Evolutionary conservation across 2,329 filamentous ascomycete genomes (phyloP).

Genomic region (Penicillium sumatraense): DNA sequence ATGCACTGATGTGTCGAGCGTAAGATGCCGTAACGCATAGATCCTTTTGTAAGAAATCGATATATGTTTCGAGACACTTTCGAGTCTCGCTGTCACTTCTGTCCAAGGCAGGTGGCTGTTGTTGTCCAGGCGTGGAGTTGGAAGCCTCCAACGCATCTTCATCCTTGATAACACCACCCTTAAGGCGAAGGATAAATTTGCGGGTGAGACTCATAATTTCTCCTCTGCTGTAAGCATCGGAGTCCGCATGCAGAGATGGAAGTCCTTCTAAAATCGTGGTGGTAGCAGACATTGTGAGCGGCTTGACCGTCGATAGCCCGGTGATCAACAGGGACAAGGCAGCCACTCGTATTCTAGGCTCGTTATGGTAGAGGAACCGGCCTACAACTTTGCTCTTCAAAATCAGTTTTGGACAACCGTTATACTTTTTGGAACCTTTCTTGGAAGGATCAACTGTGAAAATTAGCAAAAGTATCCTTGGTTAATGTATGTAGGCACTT

Average conservation of each 20-base stretch:
- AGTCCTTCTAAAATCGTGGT: conserved; percentile 68
- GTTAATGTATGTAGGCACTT: conserved; percentile 23
- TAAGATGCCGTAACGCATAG: conserved; percentile 83
- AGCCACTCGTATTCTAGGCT: conserved; percentile 72
- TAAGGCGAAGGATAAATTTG: conserved; percentile 75
- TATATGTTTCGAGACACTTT: conserved; percentile 74
- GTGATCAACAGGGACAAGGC: conserved; percentile 79
- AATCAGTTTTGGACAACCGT: conserved; percentile 28
- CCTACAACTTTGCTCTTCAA: conserved; percentile 42
- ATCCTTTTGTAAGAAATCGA: conserved; percentile 72
- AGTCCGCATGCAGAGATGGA: conserved; percentile 75
- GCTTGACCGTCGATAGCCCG: conserved; percentile 74
- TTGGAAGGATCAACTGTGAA: conserved; percentile 35
- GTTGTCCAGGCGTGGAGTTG: conserved; percentile 18
- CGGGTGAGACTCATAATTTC: conserved; percentile 77
- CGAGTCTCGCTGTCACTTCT: conserved; percentile 55
- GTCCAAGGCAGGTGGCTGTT: conserved; percentile 38
- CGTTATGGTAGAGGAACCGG: conserved; percentile 51
- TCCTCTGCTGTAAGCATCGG: conserved; percentile 83
- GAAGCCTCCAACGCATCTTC: conserved; percentile 31
- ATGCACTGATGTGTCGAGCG: conserved; percentile 80
- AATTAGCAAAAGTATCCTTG: conserved; percentile 11
- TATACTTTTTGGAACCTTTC: conserved; percentile 10
- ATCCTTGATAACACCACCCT: conserved; percentile 62
- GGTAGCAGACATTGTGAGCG: conserved; percentile 68